These are phyloP conservation scores for Blastosporella zonata DNA, from an alignment of 1,284 basidiomycete species.

Conservation along the genomic window DNA sequence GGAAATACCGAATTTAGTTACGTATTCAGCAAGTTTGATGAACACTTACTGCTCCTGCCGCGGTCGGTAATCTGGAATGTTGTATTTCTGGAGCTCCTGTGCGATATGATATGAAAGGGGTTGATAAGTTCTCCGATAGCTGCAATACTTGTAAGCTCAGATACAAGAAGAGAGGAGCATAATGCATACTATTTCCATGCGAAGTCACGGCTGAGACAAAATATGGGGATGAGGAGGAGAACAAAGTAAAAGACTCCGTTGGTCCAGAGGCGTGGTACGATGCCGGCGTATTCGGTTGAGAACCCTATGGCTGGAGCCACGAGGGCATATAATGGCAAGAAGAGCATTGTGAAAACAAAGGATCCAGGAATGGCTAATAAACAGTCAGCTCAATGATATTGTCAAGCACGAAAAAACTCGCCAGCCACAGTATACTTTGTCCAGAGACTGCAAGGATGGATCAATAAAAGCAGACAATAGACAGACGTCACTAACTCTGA, in stretches of 20 bases:
- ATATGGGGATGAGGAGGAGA: slow-evolving; percentile 82
- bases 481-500: slow-evolving; percentile 74
- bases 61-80: slow-evolving; percentile 95
- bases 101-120: slow-evolving; percentile 96
- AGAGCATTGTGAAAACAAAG: slow-evolving; percentile 91
- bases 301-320: slow-evolving; percentile 87
- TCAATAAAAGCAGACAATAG: slow-evolving; percentile 4
- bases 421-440: slow-evolving; percentile 97
- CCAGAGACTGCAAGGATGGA: slow-evolving; percentile 71
- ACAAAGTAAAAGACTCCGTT: slow-evolving; percentile 89
- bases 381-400: slow-evolving; percentile 9
- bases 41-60: slow-evolving; percentile 88
- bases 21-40: not conserved
- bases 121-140: slow-evolving; percentile 87
- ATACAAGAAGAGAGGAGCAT: slow-evolving; percentile 3
- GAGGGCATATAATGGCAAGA: slow-evolving; percentile 88
- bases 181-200: slow-evolving; percentile 88
- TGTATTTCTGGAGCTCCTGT: slow-evolving; percentile 96
- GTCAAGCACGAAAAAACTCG: slow-evolving; percentile 26
- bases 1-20: slow-evolving; percentile 12
- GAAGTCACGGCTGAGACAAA: slow-evolving; percentile 90
- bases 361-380: slow-evolving; percentile 88
- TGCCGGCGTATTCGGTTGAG: slow-evolving; percentile 85
- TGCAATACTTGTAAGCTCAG: slow-evolving; percentile 29
- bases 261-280: slow-evolving; percentile 87